Evolutionary conservation across 495 filamentous ascomycete species (phyloP).

Genomic region (Penicillium robsamsonii): DNA sequence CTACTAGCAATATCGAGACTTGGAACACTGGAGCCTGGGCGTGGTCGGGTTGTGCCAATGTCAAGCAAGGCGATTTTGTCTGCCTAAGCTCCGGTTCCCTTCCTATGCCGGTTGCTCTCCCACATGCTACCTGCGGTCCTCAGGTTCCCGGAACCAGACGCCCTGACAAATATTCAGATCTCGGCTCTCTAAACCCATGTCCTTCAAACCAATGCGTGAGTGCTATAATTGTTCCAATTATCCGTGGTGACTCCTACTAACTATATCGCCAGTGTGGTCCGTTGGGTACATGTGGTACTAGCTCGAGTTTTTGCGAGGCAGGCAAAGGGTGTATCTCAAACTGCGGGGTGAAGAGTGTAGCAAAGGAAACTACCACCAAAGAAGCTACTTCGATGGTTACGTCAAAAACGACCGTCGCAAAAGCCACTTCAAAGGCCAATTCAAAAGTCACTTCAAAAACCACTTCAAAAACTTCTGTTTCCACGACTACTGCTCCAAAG

Average conservation of each 20-base stretch:
- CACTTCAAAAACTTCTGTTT: not conserved
- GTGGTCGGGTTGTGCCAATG: conserved; percentile 13
- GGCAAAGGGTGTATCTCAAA: not conserved
- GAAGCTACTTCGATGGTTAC: not conserved
- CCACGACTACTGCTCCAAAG: not conserved
- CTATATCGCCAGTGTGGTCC: not conserved
- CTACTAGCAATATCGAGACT: conserved; percentile 11
- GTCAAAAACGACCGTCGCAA: not conserved
- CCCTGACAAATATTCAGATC: conserved; percentile 14
- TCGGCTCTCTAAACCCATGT: conserved; percentile 21
- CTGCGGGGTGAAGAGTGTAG: not conserved
- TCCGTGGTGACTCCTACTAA: not conserved
- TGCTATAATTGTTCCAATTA: not conserved
- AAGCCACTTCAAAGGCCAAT: not conserved
- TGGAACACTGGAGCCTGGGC: conserved; percentile 13
- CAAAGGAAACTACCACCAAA: not conserved
- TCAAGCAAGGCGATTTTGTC: conserved; percentile 13
- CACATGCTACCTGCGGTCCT: conserved; percentile 22
- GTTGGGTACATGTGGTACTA: conserved; percentile 11
- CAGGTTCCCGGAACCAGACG: conserved; percentile 17
- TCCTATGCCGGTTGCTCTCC: conserved; percentile 23
- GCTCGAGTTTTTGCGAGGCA: not conserved
- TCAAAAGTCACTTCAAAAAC: not conserved
- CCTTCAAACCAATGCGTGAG: conserved; percentile 14
- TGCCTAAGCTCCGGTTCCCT: conserved; percentile 17